A percentile compares a stretch with the other conserved stretches of the same genome.
Evolutionary conservation across 352 stramenopile genomes (phyloP).

Genomic region (Phytophthora crassamura): DNA sequence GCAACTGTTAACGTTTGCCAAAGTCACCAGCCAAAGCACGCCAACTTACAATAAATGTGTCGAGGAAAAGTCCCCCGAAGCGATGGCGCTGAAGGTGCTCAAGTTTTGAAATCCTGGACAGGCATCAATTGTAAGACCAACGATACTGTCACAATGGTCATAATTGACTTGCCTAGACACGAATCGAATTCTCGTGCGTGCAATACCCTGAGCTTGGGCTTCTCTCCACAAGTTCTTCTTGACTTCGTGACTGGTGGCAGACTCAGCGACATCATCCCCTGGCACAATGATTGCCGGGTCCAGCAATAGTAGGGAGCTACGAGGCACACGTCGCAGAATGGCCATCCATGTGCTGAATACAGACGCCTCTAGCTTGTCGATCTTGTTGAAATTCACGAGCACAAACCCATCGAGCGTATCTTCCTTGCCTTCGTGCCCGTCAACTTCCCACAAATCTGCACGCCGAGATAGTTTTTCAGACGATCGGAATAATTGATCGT

Average conservation of each 20-base stretch:
- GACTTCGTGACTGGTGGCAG: conserved; percentile 38
- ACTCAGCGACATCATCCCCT: conserved; percentile 25
- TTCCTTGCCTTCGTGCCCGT: background rate
- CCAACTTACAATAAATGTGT: conserved; percentile 83
- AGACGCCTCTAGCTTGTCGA: conserved; percentile 81
- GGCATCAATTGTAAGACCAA: conserved; percentile 2
- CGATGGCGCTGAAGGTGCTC: conserved; percentile 82
- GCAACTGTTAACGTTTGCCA: background rate
- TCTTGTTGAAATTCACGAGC: conserved; percentile 91
- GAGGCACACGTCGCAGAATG: conserved; percentile 63
- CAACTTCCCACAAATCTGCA: conserved; percentile 33
- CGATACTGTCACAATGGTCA: background rate
- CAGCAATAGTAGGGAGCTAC: conserved; percentile 64
- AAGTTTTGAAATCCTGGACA: conserved; percentile 59
- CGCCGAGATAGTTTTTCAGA: conserved; percentile 14
- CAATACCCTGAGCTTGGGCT: conserved; percentile 60
- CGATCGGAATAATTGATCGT: conserved; percentile 25
- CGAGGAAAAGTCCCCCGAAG: conserved; percentile 88
- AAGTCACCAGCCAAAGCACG: background rate
- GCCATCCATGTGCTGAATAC: conserved; percentile 81
- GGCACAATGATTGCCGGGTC: conserved; percentile 40
- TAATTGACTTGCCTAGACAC: conserved; percentile 41
- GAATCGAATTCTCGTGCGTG: conserved; percentile 57
- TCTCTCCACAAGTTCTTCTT: conserved; percentile 59
- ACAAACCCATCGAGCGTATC: conserved; percentile 36